Percentiles rank a stretch among this genome's conserved stretches.
Evolutionary conservation across 306 rosid species (phyloP).

Genomic region (Crotalaria pallida): DNA sequence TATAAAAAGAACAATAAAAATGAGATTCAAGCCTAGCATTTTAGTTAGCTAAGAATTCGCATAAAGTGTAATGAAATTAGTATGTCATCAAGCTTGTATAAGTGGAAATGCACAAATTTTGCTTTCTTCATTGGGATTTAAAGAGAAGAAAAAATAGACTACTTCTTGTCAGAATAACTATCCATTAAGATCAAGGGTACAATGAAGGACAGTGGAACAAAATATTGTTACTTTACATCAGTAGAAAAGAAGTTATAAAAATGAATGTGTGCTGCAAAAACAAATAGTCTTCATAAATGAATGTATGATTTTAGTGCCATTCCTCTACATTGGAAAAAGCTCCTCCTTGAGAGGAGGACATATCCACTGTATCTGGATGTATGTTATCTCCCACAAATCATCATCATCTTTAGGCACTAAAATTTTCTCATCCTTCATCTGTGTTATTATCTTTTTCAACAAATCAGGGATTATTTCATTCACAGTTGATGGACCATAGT

Average conservation of each 20-base stretch:
- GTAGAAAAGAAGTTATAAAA: background rate
- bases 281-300: background rate
- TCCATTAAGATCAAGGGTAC: background rate
- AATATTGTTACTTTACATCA: background rate
- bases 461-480: constrained; percentile 52
- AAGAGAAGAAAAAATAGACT: background rate
- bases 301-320: background rate
- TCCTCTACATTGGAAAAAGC: constrained; percentile 49
- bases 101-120: background rate
- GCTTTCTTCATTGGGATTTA: background rate
- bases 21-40: background rate
- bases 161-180: background rate
- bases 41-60: background rate
- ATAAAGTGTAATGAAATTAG: background rate
- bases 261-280: background rate
- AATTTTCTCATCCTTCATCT: constrained; percentile 63
- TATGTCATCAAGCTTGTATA: background rate
- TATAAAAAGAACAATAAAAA: background rate
- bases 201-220: background rate
- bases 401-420: constrained; percentile 56
- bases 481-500: constrained; percentile 52
- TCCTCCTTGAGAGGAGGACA: constrained; percentile 79
- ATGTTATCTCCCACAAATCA: constrained; percentile 79
- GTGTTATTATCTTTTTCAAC: constrained; percentile 60
- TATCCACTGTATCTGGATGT: constrained; percentile 89